phyloP scores from a whole-genome alignment of 352 stramenopile species.

The Phytophthora colocasiae region DNA sequence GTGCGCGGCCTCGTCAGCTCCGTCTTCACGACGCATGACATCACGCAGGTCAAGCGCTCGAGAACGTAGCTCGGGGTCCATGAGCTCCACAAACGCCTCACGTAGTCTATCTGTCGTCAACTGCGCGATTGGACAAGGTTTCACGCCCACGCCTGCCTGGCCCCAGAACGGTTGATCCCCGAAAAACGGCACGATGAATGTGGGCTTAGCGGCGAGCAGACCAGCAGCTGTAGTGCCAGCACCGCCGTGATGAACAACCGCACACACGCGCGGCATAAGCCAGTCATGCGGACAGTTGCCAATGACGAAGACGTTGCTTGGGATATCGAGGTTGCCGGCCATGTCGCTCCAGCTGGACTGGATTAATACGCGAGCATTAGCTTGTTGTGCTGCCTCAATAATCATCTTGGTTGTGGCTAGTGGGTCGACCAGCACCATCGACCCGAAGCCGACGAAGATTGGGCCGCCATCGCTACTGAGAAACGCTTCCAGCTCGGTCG shows the following conservation, averaged over 20 bases:
- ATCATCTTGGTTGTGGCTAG: conserved; percentile 80
- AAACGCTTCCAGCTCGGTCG: conserved; percentile 64
- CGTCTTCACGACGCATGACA: conserved; percentile 82
- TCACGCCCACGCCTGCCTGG: conserved; percentile 78
- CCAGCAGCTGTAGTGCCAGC: conserved; percentile 92
- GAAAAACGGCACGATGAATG: conserved; percentile 95
- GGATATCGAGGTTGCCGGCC: conserved; percentile 46
- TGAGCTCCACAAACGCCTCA: conserved; percentile 72
- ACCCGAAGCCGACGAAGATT: conserved; percentile 95
- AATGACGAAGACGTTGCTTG: conserved; percentile 61
- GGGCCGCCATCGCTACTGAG: conserved; percentile 61
- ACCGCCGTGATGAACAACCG: conserved; percentile 80
- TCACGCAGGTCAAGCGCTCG: conserved; percentile 50
- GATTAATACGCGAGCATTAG: conserved; percentile 83
- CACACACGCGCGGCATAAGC: conserved; percentile 87
- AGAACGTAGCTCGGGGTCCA: conserved; percentile 45
- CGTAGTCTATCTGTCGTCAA: conserved; percentile 80
- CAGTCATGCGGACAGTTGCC: conserved; percentile 88
- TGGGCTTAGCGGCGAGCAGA: conserved; percentile 89
- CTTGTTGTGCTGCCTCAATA: conserved; percentile 65
- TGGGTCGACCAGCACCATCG: conserved; percentile 91
- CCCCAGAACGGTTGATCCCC: conserved; percentile 95
- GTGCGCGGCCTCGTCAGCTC: conserved; percentile 74
- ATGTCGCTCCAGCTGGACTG: conserved; percentile 89
- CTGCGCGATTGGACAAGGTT: conserved; percentile 77